Evolutionary conservation across 441 rosid genomes (phyloP).

Genomic region (Macaranga tanarius): DNA sequence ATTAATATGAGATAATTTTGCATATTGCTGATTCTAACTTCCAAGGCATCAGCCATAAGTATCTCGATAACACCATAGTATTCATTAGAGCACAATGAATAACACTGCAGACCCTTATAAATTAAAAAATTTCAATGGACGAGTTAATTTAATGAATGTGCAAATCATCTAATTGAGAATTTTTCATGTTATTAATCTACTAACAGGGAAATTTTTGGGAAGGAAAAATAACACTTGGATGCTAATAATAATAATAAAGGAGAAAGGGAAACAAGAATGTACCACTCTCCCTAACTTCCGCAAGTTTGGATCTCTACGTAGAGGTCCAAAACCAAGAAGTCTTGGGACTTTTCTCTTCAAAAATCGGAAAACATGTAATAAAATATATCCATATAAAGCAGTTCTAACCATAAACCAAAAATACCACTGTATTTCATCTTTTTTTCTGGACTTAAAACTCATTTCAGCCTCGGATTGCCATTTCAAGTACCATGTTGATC

Average conservation of each 20-base stretch:
- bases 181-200: conserved; percentile 5
- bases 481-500: conserved; percentile 79
- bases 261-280: conserved; percentile 27
- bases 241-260: not conserved
- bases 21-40: not conserved
- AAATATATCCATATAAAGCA: conserved; percentile 54
- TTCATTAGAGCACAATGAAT: not conserved
- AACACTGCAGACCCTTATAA: not conserved
- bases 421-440: conserved; percentile 58
- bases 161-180: conserved; percentile 7
- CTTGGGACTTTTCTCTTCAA: conserved; percentile 68
- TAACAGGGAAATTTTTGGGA: not conserved
- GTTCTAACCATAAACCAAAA: conserved; percentile 70
- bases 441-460: conserved; percentile 59
- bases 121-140: not conserved
- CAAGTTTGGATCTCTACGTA: conserved; percentile 70
- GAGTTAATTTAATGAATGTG: not conserved
- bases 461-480: conserved; percentile 88
- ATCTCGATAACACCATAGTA: not conserved
- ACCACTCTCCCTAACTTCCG: conserved; percentile 81
- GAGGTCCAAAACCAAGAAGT: conserved; percentile 81
- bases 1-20: not conserved
- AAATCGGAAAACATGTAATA: conserved; percentile 62
- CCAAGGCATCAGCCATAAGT: not conserved
- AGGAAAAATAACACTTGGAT: not conserved